Percentiles rank a stretch among this genome's conserved stretches.
These are phyloP conservation scores for Penicillium oxalicum DNA, from an alignment of 2,329 filamentous ascomycete genomes.

Conservation along the genomic window DNA sequence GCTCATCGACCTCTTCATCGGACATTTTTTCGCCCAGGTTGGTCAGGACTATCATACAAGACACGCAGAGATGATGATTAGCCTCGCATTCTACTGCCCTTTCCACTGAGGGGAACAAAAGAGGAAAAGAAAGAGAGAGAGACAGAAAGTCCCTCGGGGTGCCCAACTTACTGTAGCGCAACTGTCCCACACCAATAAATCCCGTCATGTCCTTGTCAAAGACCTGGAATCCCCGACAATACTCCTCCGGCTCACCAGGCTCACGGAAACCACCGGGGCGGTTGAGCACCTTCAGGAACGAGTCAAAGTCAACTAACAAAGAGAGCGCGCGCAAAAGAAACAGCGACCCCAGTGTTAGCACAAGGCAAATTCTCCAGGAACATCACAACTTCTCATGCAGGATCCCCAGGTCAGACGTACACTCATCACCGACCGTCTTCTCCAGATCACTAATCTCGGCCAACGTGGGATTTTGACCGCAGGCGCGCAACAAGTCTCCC, in stretches of 20 bases:
- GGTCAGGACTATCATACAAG: constrained; percentile 61
- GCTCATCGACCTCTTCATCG: constrained; percentile 96
- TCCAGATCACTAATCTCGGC: constrained; percentile 89
- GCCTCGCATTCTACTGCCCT: too few relatives aligned
- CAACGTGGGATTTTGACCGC: constrained; percentile 95
- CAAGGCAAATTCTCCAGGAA: too few relatives aligned
- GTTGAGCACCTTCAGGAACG: constrained; percentile 94
- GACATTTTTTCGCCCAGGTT: constrained; percentile 99
- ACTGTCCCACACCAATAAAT: constrained; percentile 93
- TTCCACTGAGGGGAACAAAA: too few relatives aligned
- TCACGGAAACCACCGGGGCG: constrained; percentile 97
- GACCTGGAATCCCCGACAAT: constrained; percentile 97
- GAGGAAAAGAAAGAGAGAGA: not conserved
- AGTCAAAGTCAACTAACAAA: constrained; percentile 83
- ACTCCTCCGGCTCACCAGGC: constrained; percentile 94
- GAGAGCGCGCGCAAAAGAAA: too few relatives aligned
- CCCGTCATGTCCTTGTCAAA: constrained; percentile 99
- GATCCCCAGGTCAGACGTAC: constrained; percentile 53
- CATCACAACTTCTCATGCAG: not conserved
- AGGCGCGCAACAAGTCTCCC: constrained; percentile 90
- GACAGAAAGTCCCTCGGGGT: not conserved
- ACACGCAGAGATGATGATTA: too few relatives aligned
- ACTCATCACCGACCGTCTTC: constrained; percentile 82
- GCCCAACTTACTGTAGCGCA: constrained; percentile 66
- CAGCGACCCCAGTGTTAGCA: too few relatives aligned